Conservation (phyloP, 1,284 basidiomycete genomes). For the Sphagnurus paluster region DNA sequence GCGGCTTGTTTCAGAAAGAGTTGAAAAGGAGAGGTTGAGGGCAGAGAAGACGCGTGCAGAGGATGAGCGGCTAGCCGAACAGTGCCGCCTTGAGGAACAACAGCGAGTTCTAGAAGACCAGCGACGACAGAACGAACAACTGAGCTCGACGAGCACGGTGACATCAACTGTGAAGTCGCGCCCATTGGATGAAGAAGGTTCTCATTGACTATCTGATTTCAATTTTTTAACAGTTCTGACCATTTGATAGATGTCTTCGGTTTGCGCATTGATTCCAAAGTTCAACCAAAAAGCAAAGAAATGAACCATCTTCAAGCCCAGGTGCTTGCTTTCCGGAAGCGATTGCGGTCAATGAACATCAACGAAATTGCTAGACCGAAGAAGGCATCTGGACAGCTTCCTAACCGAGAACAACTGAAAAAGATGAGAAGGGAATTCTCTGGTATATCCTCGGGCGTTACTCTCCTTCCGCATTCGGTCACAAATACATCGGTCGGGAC, state of each 20-base stretch:
- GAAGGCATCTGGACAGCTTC: slow-evolving; percentile 45
- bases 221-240: too few species aligned
- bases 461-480: slow-evolving; percentile 44
- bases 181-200: slow-evolving; percentile 23
- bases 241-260: slow-evolving; percentile 71
- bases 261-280: slow-evolving; percentile 32
- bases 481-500: slow-evolving; percentile 44
- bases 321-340: slow-evolving; percentile 50
- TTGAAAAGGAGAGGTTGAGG: too few species aligned
- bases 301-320: slow-evolving; percentile 39
- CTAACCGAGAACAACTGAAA: slow-evolving; percentile 45
- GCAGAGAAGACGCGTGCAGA: too few species aligned
- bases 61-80: too few species aligned
- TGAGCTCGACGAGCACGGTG: slow-evolving; percentile 4
- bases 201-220: not conserved
- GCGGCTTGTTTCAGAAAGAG: too few species aligned
- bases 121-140: not conserved
- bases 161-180: slow-evolving; percentile 3
- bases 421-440: slow-evolving; percentile 48
- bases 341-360: slow-evolving; percentile 62
- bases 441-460: slow-evolving; percentile 44
- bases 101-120: slow-evolving; percentile 1
- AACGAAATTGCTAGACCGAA: slow-evolving; percentile 51
- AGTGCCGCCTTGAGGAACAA: too few species aligned
- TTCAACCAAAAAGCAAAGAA: slow-evolving; percentile 31